phyloP scores from a whole-genome alignment of 2,329 filamentous ascomycete genomes.

The Colletotrichum limetticola region DNA sequence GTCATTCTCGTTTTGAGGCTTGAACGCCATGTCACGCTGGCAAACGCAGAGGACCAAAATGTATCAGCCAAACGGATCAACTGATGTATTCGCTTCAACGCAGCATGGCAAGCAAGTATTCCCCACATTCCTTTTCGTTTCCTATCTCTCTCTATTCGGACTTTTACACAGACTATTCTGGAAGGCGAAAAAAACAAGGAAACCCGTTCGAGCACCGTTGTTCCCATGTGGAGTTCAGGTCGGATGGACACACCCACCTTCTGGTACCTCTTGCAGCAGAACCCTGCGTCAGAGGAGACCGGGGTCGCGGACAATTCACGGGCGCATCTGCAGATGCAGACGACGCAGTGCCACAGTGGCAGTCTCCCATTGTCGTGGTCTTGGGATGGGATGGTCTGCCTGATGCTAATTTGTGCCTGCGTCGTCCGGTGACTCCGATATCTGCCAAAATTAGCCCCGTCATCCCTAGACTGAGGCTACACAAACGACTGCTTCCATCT shows the following conservation, averaged over 20 bases:
- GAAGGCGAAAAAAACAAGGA: not conserved
- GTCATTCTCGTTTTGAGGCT: not conserved
- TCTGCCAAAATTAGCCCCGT: not conserved
- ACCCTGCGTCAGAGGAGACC: not conserved
- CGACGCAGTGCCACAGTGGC: not conserved
- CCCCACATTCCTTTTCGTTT: not conserved
- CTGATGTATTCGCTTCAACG: not conserved
- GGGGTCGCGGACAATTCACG: not conserved
- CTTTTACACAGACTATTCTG: not conserved
- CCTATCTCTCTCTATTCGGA: not conserved
- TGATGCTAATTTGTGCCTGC: slow-evolving; percentile 9
- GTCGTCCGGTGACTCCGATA: not conserved
- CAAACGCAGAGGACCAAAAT: not conserved
- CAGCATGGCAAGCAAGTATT: not conserved
- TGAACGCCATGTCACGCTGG: not conserved
- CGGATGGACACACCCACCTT: not conserved
- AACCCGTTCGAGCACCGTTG: not conserved
- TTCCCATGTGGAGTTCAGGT: not conserved
- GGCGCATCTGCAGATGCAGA: not conserved
- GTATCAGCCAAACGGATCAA: not conserved
- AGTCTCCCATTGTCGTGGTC: not conserved
- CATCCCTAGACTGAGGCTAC: not conserved
- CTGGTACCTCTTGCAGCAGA: not conserved
- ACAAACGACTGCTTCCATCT: not conserved
- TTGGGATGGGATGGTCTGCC: not conserved